Conservation (phyloP, 345 rosid genomes). For the Excoecaria cochinchinensis region DNA sequence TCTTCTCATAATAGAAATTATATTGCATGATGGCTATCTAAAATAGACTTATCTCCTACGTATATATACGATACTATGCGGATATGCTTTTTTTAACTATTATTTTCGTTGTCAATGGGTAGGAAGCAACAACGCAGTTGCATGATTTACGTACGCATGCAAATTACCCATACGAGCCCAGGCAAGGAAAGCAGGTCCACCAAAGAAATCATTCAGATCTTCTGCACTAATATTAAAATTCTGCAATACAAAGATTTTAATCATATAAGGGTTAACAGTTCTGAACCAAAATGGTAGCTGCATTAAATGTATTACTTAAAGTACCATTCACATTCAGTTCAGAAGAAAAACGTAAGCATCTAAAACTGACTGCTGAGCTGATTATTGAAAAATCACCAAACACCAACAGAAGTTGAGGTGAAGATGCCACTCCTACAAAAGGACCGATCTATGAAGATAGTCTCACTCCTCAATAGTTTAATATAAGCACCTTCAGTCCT, state of each 20-base stretch:
- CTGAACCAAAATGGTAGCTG: not conserved
- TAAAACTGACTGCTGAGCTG: not conserved
- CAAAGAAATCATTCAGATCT: conserved; percentile 80
- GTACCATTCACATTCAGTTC: not conserved
- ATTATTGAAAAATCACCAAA: not conserved
- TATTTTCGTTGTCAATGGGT: conserved; percentile 1
- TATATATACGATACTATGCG: not conserved
- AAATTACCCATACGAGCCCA: conserved; percentile 99
- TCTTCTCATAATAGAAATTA: not conserved
- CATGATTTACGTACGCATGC: conserved; percentile 54
- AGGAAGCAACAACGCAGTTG: not conserved
- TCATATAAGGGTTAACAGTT: not conserved
- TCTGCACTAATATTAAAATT: conserved; percentile 61
- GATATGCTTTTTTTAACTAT: not conserved
- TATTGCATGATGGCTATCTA: conserved; percentile 2
- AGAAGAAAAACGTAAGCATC: not conserved
- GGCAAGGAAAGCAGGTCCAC: conserved; percentile 98
- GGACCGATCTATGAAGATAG: not conserved
- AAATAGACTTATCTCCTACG: not conserved
- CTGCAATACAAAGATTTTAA: conserved; percentile 38
- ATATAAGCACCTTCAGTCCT: not conserved
- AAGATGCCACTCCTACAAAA: not conserved
- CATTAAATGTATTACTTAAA: not conserved
- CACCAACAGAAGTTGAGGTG: not conserved
- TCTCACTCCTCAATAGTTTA: not conserved